Conservation (phyloP, 345 rosid genomes). For the Dovyalis caffra region DNA sequence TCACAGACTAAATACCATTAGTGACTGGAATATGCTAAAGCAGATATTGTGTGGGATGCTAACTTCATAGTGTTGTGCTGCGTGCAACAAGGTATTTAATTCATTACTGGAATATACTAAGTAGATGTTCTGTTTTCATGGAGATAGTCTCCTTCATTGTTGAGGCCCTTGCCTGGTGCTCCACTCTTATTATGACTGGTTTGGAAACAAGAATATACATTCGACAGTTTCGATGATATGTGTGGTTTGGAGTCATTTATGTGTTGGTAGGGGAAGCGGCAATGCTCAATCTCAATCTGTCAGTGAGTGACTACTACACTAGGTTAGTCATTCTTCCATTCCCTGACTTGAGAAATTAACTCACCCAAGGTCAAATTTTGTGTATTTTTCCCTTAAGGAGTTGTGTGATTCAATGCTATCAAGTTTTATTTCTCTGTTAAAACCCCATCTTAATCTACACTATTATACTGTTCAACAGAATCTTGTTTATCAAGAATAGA, state of each 20-base stretch:
- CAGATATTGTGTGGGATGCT: too few relatives aligned
- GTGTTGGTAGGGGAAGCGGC: conserved; percentile 31
- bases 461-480: background rate
- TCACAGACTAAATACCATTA: conserved; percentile 34
- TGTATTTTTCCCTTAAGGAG: background rate
- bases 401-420: background rate
- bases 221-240: conserved; percentile 33
- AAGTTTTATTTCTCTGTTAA: background rate
- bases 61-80: too few relatives aligned
- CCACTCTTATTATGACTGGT: conserved; percentile 27
- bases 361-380: background rate
- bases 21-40: too few relatives aligned
- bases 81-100: too few relatives aligned
- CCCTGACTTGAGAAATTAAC: background rate
- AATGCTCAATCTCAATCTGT: conserved; percentile 22
- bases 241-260: conserved; percentile 34
- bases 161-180: conserved; percentile 30
- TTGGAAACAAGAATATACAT: conserved; percentile 30
- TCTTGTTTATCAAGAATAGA: background rate
- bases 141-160: conserved; percentile 25
- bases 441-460: background rate
- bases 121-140: background rate
- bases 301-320: conserved; percentile 16
- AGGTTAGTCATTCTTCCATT: conserved; percentile 17
- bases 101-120: background rate